Conservation (phyloP, 1,284 basidiomycete genomes). For the Athelia sp. region DNA sequence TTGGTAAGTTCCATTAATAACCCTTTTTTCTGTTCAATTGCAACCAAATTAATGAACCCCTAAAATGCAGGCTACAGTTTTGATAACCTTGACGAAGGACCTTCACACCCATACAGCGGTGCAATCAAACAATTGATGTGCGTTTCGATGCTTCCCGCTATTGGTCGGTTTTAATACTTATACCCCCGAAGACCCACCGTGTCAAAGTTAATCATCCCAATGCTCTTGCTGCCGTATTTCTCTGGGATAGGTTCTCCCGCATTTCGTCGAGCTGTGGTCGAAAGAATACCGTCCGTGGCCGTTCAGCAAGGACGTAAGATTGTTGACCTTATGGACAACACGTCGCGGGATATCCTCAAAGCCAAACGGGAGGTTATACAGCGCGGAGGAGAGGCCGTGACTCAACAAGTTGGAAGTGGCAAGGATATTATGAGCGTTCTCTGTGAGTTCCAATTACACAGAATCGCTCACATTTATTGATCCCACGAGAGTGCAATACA, state of each 20-base stretch:
- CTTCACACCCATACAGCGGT: background rate
- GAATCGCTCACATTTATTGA: too few species aligned
- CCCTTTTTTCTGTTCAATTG: background rate
- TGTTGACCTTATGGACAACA: slow-evolving; percentile 31
- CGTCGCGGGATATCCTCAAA: slow-evolving; percentile 34
- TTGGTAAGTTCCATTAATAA: background rate
- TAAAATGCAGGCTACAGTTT: background rate
- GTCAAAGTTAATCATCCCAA: slow-evolving; percentile 13
- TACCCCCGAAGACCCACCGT: background rate
- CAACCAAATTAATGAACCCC: background rate
- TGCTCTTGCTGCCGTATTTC: slow-evolving; percentile 26
- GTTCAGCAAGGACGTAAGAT: slow-evolving; percentile 24
- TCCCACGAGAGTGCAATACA: too few species aligned
- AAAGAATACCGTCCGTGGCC: slow-evolving; percentile 27
- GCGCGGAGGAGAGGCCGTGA: too few species aligned
- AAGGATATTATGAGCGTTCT: too few species aligned
- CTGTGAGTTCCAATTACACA: too few species aligned
- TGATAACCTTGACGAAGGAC: background rate
- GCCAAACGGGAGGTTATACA: too few species aligned
- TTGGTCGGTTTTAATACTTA: too few species aligned
- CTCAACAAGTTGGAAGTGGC: too few species aligned
- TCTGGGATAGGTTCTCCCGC: slow-evolving; percentile 26
- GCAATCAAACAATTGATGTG: background rate
- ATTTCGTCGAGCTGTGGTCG: slow-evolving; percentile 30
- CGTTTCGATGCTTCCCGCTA: background rate